phyloP scores from a whole-genome alignment of 108 stramenopile genomes.

The Cyclotella kingstonii region DNA sequence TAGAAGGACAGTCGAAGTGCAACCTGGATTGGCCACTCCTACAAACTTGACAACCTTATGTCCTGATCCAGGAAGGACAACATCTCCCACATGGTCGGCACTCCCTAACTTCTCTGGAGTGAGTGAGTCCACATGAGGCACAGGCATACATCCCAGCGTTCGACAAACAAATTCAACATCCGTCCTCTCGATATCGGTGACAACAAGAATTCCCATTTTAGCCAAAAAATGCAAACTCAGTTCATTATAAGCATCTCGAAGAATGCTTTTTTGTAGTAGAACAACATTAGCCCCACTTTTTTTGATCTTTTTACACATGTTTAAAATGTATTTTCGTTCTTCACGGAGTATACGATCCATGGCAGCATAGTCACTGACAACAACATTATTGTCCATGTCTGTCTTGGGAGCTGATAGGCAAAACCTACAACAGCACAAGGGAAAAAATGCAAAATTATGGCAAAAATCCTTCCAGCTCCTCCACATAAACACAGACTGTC shows the following conservation, averaged over 20 bases:
- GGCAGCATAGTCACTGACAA: conserved; percentile 97
- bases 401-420: conserved; percentile 99
- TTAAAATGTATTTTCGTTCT: conserved; percentile 96
- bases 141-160: conserved; percentile 91
- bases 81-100: conserved; percentile 90
- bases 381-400: conserved; percentile 99
- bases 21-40: conserved; percentile 88
- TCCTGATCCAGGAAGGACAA: conserved; percentile 87
- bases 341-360: conserved; percentile 99
- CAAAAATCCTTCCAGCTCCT: not conserved
- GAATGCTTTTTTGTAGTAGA: conserved; percentile 96
- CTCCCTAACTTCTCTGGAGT: conserved; percentile 87
- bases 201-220: conserved; percentile 98
- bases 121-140: conserved; percentile 95
- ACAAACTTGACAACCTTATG: conserved; percentile 97
- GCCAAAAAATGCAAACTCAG: conserved; percentile 96
- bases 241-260: conserved; percentile 99
- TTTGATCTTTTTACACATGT: conserved; percentile 97
- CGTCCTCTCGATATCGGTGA: conserved; percentile 94
- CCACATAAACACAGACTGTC: not conserved
- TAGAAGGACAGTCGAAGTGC: conserved; percentile 92
- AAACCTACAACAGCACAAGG: conserved; percentile 48
- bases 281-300: conserved; percentile 97
- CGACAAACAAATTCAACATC: conserved; percentile 97
- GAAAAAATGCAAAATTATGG: conserved; percentile 4